Evolutionary conservation across 1,284 basidiomycete species (phyloP).

Genomic region (Violaceomyces palustris): DNA sequence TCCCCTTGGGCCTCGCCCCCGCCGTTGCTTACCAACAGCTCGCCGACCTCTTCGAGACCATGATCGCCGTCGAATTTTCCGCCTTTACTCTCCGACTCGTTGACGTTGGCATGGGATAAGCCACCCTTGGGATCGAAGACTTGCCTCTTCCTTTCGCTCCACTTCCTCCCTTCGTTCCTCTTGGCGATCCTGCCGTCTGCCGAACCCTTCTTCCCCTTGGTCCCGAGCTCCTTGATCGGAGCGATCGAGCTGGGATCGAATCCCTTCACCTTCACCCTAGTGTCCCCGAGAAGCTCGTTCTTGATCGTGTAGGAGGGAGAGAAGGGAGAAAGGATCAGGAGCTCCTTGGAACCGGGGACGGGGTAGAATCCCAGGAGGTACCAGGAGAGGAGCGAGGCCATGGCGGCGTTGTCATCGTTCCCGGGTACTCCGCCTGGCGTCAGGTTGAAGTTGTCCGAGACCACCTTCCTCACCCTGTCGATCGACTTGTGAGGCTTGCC

Average conservation of each 20-base stretch:
- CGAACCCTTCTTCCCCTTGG: too few relatives aligned
- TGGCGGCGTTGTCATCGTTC: conserved; percentile 63
- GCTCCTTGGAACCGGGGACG: conserved; percentile 55
- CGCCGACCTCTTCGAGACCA: too few relatives aligned
- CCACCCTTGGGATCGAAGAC: too few relatives aligned
- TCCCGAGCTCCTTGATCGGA: too few relatives aligned
- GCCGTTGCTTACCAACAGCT: too few relatives aligned
- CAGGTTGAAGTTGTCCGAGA: conserved; percentile 33
- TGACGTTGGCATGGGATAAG: too few relatives aligned
- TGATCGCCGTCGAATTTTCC: too few relatives aligned
- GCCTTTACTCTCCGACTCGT: too few relatives aligned
- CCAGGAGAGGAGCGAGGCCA: conserved; percentile 65
- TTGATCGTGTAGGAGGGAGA: conserved; percentile 34
- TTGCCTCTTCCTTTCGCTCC: too few relatives aligned
- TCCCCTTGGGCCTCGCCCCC: too few relatives aligned
- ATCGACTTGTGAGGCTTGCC: conserved; percentile 22
- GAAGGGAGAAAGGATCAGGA: conserved; percentile 39
- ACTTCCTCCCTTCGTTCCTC: too few relatives aligned
- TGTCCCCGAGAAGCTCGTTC: conserved; percentile 30
- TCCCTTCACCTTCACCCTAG: conserved; percentile 24
- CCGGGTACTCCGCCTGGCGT: conserved; percentile 38
- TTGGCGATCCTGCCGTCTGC: too few relatives aligned
- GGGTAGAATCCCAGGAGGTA: conserved; percentile 62
- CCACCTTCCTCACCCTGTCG: conserved; percentile 21
- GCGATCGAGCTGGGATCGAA: conserved; percentile 22